Base-by-base conservation (phyloP, 2,329 filamentous ascomycete genomes). In the Phaeosphaeriaceae sp. region DNA sequence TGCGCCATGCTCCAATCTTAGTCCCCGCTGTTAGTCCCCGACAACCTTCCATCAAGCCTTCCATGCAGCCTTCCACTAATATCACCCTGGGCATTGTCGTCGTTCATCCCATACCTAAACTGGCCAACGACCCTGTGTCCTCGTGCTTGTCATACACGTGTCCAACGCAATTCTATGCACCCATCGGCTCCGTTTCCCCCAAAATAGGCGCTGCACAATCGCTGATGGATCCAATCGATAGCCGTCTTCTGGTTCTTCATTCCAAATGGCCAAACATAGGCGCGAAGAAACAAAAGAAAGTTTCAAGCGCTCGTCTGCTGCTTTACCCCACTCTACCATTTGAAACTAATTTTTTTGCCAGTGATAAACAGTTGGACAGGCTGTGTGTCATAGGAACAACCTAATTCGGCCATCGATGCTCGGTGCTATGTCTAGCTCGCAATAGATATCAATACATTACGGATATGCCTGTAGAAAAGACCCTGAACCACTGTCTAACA, bases 1-100 rank as follows among this genome's bases (percentile, higher is more conserved):
- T 26, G 36, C 36, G 36, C 36, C 36, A 23, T 39, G 36, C 36
- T 39, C 23, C 36, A 18, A 28, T 39, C 12, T 28, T 39, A 23
- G 23, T 20, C 23, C 36, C 36, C 36, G 18, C 18, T 18, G 6
- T 37, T 26, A 39, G 36, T 39, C 36, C 36, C 36, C 36, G 36
- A 39, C 36, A 23, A 20, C 36, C 36, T 39, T 39, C 36, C n/a
- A 39, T 21, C 36, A 26, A 23, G 36, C 36, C 36, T 39, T 39
- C 36, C 36, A 39, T 39, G 36, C 36, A 39, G 36, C 36, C 20
- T n/a, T 21, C 20, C n/a, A 9, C 21, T 20, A 28, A 20, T 20
- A 28, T 26, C 21, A n/a, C n/a, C 6, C 21, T 20, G n/a, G 21
- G 20, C 36, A 39, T 21, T 7, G 17, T 20, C 16, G 8, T 37